Evolutionary conservation across 225 moss, liverwort and hornwort species (phyloP), one percentile per base, ranked within the genome.

Genomic region (Lunularia cruciata): DNA sequence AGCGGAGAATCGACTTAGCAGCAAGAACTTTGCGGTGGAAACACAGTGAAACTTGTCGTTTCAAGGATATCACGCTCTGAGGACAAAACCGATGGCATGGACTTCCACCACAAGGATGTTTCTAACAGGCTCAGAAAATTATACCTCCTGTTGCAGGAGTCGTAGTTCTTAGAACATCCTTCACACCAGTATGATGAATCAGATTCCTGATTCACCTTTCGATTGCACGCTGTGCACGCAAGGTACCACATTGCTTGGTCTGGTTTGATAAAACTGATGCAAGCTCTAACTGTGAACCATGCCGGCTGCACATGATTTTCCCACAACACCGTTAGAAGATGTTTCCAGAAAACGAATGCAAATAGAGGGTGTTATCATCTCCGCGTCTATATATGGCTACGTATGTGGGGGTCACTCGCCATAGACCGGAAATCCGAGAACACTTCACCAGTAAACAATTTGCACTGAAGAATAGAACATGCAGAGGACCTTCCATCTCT

Each of bases 231-330:
- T 11, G 83, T 83, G 70, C 96, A 98, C 19, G 96, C 96, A 3
- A 98, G 73, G 49, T 98, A 98, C 96, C 96, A 98, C 96, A 98
- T 88, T 20, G 93, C 84, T 81, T 98, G 96, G 42, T 98, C 96
- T n/a, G 96, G 93, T 65, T 93, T 92, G 62, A 98, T 93, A 61
- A 80, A 98, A 65, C 86, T 98, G 14, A 98, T 88, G 47, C 80
- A 93, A 0, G 85, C 85, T 65, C 90, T 86, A n/a, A 91, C 79
- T n/a, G 85, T 78, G 65, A 91, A 98, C 68, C 88, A 93, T 1
- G 77, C 88, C 6, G 86, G 57, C 96, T 98, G 85, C 71, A 57
- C 26, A 27, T 32, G n/a, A n/a, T n/a, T n/a, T n/a, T n/a, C n/a
- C n/a, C n/a, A n/a, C n/a, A n/a, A n/a, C n/a, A n/a, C n/a, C n/a